Conservation (phyloP, 2,329 filamentous ascomycete genomes). For the Fusarium lateritium region DNA sequence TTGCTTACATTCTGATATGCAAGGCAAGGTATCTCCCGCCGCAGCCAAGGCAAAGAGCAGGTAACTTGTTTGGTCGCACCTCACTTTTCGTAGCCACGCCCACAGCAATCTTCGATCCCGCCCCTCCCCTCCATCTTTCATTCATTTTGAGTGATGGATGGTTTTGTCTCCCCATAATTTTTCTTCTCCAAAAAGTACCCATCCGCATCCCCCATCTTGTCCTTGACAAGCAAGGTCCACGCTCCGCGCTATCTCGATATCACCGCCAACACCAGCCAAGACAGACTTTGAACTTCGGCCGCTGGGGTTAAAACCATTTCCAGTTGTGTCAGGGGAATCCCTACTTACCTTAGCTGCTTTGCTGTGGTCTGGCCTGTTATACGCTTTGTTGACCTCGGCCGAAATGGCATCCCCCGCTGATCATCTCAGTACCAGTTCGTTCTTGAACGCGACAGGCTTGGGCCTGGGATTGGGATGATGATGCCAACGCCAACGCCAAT, state of each 20-base stretch:
- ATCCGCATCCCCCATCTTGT: constrained; percentile 19
- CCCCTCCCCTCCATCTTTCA: constrained; percentile 39
- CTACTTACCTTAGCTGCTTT: constrained; percentile 8
- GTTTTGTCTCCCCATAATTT: constrained; percentile 44
- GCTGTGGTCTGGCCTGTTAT: constrained; percentile 6
- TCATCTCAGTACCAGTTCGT: constrained; percentile 42
- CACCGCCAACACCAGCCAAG: constrained; percentile 27
- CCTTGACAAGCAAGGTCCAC: constrained; percentile 35
- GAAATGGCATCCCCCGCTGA: constrained; percentile 47
- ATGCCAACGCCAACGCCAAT: constrained; percentile 31
- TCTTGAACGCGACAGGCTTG: constrained; percentile 35
- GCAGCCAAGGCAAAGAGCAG: constrained; percentile 13
- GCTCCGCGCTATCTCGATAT: constrained; percentile 36
- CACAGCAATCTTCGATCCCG: constrained; percentile 43
- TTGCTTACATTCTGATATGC: constrained; percentile 7
- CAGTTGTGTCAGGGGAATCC: constrained; percentile 31
- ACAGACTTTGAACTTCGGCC: constrained; percentile 10
- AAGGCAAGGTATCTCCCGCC: constrained; percentile 22
- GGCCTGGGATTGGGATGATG: constrained; percentile 39
- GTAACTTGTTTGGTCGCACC: constrained; percentile 22
- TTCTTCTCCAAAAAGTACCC: constrained; percentile 36
- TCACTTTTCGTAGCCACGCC: constrained; percentile 18
- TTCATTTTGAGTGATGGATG: constrained; percentile 3
- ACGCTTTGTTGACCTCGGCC: constrained; percentile 43
- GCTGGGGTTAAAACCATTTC: constrained; percentile 11